phyloP scores from a whole-genome alignment of 2,329 filamentous ascomycete species.

The Arachnomyces sp. region DNA sequence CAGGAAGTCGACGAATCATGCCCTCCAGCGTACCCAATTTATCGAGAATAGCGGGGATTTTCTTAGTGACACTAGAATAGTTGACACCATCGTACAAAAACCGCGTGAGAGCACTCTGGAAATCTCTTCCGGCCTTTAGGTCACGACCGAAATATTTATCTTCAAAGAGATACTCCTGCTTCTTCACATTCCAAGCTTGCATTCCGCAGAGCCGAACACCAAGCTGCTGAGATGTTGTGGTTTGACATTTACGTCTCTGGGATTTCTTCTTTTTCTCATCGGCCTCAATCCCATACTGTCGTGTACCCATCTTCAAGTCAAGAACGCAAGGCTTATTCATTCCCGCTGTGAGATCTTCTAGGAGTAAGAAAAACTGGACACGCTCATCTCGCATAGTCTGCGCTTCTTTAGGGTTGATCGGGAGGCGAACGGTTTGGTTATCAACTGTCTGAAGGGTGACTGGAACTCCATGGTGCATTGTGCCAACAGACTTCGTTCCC shows the following conservation, averaged over 20 bases:
- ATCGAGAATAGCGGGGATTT: constrained; percentile 78
- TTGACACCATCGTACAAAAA: constrained; percentile 90
- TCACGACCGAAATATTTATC: constrained; percentile 96
- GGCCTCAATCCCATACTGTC: constrained; percentile 91
- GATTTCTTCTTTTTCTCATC: constrained; percentile 86
- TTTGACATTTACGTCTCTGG: constrained; percentile 84
- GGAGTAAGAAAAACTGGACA: constrained; percentile 83
- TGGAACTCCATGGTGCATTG: constrained; percentile 7
- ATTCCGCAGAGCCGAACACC: constrained; percentile 92
- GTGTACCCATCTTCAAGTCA: constrained; percentile 96
- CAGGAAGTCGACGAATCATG: constrained; percentile 70
- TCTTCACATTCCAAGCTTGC: constrained; percentile 87
- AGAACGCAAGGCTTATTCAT: constrained; percentile 97
- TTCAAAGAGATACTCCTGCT: constrained; percentile 82
- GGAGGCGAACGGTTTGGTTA: constrained; percentile 32
- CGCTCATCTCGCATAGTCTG: constrained; percentile 50
- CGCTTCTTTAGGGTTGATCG: constrained; percentile 70
- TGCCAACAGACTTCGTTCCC: constrained; percentile 21
- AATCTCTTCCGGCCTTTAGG: constrained; percentile 78
- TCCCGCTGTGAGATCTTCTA: constrained; percentile 91
- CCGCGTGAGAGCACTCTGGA: constrained; percentile 76
- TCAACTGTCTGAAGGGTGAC: constrained; percentile 13
- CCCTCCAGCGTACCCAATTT: constrained; percentile 77
- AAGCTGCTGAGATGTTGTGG: constrained; percentile 82
- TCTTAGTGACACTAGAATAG: constrained; percentile 68